Evolutionary conservation across 495 filamentous ascomycete genomes (phyloP).

Genomic region (Hypomontagnella monticulosa): DNA sequence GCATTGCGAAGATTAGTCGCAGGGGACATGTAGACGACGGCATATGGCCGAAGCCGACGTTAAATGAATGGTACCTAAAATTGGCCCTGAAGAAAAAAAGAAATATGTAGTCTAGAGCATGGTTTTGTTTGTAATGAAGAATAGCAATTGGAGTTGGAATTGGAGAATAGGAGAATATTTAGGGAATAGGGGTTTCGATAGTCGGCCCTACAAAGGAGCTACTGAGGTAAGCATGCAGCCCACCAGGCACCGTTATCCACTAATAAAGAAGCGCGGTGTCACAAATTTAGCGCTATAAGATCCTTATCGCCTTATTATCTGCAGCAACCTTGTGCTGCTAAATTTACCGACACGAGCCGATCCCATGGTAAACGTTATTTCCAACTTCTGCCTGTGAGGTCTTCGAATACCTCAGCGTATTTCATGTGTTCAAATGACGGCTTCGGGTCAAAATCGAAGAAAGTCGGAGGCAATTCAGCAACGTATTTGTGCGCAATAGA

Average conservation of each 20-base stretch:
- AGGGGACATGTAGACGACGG: slow-evolving; percentile 59
- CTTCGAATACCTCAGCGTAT: too few relatives aligned
- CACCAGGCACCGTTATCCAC: slow-evolving; percentile 17
- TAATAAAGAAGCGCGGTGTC: slow-evolving; percentile 5
- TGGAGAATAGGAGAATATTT: too few relatives aligned
- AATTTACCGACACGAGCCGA: slow-evolving; percentile 17
- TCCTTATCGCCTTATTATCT: background rate
- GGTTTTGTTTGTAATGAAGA: slow-evolving; percentile 6
- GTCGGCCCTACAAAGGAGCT: background rate
- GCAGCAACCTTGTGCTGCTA: slow-evolving; percentile 3
- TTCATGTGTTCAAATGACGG: too few relatives aligned
- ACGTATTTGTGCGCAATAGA: too few relatives aligned
- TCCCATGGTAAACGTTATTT: too few relatives aligned
- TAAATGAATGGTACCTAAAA: slow-evolving; percentile 27
- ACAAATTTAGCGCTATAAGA: background rate
- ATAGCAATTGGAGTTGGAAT: background rate
- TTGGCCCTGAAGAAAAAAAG: slow-evolving; percentile 20
- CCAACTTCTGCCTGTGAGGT: too few relatives aligned
- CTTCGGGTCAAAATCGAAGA: too few relatives aligned
- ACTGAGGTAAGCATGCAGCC: too few relatives aligned
- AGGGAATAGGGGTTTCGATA: slow-evolving; percentile 22
- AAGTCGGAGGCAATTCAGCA: too few relatives aligned
- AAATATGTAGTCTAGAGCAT: slow-evolving; percentile 25
- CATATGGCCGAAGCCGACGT: slow-evolving; percentile 46
- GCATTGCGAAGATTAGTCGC: slow-evolving; percentile 67